Conservation (phyloP, 305 asterid species). For the Fraxinus sp. region DNA sequence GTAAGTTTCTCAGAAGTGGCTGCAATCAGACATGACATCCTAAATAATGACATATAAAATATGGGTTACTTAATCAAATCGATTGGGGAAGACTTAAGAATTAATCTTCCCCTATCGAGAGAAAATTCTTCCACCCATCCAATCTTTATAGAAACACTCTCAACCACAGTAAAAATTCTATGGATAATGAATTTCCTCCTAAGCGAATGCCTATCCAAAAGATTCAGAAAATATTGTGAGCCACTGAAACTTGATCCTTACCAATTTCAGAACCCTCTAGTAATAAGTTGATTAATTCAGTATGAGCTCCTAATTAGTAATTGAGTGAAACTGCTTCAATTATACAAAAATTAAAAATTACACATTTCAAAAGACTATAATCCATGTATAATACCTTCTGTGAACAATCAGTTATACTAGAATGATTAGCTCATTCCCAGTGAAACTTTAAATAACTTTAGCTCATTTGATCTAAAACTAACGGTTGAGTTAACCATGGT, state of each 20-base stretch:
- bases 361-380: background rate
- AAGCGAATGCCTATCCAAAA: background rate
- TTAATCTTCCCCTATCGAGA: background rate
- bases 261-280: background rate
- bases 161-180: background rate
- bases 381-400: background rate
- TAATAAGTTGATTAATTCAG: background rate
- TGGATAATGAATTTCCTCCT: background rate
- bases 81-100: background rate
- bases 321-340: background rate
- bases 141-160: background rate
- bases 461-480: background rate
- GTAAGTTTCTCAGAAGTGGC: background rate
- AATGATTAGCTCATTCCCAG: background rate
- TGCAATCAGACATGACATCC: background rate
- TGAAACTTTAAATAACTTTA: background rate
- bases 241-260: background rate
- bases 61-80: background rate
- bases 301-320: background rate
- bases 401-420: slow-evolving; percentile 1
- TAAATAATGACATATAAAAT: background rate
- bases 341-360: background rate
- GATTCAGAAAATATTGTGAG: background rate
- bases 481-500: background rate
- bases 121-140: background rate